Conservation (phyloP, 495 filamentous ascomycete species). For the Mycothermus thermophilus region DNA sequence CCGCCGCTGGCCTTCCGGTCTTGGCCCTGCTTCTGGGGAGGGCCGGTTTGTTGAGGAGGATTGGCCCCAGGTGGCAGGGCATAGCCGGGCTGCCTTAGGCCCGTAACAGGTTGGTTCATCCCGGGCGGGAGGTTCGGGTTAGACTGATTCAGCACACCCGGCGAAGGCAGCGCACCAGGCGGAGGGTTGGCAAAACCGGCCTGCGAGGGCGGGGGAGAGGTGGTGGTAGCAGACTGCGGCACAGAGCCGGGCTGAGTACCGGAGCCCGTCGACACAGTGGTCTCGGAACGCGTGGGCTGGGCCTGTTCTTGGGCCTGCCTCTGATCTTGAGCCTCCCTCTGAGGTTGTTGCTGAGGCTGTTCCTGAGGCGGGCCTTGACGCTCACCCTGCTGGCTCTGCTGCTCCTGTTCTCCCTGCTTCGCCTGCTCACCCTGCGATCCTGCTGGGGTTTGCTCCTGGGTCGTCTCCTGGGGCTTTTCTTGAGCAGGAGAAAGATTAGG, state of each 20-base stretch:
- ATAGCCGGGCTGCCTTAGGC: slow-evolving; percentile 6
- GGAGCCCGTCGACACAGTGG: not conserved
- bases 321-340: too few relatives aligned
- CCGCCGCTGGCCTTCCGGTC: slow-evolving; percentile 12
- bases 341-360: not conserved
- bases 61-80: not conserved
- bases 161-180: too few relatives aligned
- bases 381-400: not conserved
- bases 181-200: too few relatives aligned
- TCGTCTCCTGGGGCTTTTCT: not conserved
- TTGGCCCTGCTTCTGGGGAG: slow-evolving; percentile 6
- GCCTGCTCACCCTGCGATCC: slow-evolving; percentile 1
- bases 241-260: not conserved
- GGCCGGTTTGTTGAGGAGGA: too few relatives aligned
- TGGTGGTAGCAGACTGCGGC: not conserved
- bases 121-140: too few relatives aligned
- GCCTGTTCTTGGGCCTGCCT: not conserved
- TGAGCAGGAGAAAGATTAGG: too few relatives aligned
- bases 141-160: too few relatives aligned
- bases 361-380: not conserved
- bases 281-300: too few relatives aligned
- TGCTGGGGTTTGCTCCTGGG: not conserved
- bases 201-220: not conserved
- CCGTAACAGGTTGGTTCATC: slow-evolving; percentile 1
- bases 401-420: not conserved